phyloP scores from a whole-genome alignment of 73 alveolate species.

The Symbiodinium pilosum region DNA sequence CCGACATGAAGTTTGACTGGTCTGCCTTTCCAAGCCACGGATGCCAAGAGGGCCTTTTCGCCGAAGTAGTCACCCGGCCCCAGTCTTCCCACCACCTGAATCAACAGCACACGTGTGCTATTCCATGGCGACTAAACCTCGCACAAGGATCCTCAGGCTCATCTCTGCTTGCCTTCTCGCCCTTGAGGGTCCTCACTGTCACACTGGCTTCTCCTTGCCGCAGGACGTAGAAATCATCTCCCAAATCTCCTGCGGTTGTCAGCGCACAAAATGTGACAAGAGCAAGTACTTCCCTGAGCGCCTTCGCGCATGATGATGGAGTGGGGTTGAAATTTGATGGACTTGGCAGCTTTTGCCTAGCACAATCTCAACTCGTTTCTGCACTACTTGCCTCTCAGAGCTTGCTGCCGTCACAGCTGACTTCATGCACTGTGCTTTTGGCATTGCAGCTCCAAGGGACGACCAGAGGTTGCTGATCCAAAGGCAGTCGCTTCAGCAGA shows the following conservation, averaged over 20 bases:
- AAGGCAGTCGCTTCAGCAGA: slow-evolving; percentile 32
- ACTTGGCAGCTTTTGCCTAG: slow-evolving; percentile 50
- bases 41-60: slow-evolving; percentile 61
- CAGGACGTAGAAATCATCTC: slow-evolving; percentile 60
- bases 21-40: slow-evolving; percentile 33
- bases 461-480: slow-evolving; percentile 65
- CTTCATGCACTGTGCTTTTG: no score
- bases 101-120: neutral
- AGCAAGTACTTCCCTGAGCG: neutral
- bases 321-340: slow-evolving; percentile 68
- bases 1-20: no score
- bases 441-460: slow-evolving; percentile 6
- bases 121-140: neutral
- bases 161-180: slow-evolving; percentile 74
- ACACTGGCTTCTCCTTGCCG: slow-evolving; percentile 88
- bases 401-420: no score
- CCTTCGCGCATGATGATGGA: slow-evolving; percentile 62
- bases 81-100: slow-evolving; percentile 55
- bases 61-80: slow-evolving; percentile 87
- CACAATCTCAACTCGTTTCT: no score
- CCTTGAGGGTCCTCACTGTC: slow-evolving; percentile 35
- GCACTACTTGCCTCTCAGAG: no score
- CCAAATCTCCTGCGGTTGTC: slow-evolving; percentile 34
- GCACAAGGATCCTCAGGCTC: no score
- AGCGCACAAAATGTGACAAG: neutral